A percentile compares a stretch with the other conserved stretches of the same genome.
Evolutionary conservation across 2,329 filamentous ascomycete species (phyloP).

Genomic region (Alternaria infectoria): DNA sequence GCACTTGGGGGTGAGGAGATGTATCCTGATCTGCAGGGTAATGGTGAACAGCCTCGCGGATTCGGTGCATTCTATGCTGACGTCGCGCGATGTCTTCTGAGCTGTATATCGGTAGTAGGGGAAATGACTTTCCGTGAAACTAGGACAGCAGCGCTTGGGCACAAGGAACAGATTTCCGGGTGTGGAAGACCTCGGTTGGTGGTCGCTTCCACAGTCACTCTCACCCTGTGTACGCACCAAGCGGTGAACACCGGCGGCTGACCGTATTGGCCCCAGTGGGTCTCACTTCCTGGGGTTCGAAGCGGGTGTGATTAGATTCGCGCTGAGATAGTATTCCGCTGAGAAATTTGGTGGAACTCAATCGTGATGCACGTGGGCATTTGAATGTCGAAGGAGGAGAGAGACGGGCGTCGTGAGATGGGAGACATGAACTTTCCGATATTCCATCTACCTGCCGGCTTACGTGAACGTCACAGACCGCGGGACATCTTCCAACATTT

Average conservation of each 20-base stretch:
- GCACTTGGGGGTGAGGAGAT: neutral
- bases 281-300: neutral
- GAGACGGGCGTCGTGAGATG: neutral
- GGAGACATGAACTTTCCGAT: neutral
- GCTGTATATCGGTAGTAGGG: neutral
- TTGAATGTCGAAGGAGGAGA: neutral
- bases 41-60: neutral
- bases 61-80: neutral
- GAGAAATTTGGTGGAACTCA: neutral
- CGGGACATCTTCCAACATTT: neutral
- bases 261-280: neutral
- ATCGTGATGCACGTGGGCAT: neutral
- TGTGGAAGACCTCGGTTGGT: neutral
- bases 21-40: neutral
- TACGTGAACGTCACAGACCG: neutral
- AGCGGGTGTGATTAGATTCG: neutral
- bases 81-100: neutral
- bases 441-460: neutral
- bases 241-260: neutral
- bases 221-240: neutral
- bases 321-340: neutral
- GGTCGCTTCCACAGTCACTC: neutral
- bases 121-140: neutral
- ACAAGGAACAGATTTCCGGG: neutral
- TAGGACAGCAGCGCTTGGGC: neutral